Evolutionary conservation across 306 rosid species (phyloP), one percentile per base, ranked within the genome.

Genomic region (Herpetospermum pedunculosum): DNA sequence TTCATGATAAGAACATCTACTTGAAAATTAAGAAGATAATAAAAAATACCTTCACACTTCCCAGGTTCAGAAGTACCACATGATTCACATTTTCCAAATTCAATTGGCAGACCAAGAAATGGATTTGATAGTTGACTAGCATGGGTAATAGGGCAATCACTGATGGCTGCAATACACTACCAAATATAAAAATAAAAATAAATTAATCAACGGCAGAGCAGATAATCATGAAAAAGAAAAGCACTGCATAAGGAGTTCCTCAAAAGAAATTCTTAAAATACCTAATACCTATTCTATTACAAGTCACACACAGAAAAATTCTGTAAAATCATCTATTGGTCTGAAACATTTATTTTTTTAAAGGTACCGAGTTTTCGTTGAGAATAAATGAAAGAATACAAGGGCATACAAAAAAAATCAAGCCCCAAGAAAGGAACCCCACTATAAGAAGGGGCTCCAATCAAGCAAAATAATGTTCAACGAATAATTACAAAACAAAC

Each of bases 61-160:
- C 91, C 99, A 43, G 83, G 77, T 73, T 94, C 97, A 16, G 97
- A 81, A 32, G 99, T 84, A 19, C 97, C 99, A 85, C 99, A 91
- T 32, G 97, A 88, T 78, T 94, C 99, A 78, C 98, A 93, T 69
- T 85, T 84, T 1, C 98, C 98, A 75, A 77, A 86, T 78, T 93
- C 98, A 3, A 93, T 92, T 1, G 98, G 98, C 9, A 94, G 80
- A 38, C 99, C 99, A 76, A 94, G 97, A 77, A 89, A 94, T 4
- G 99, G 97, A 79, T 93, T 93, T 29, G 89, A 80, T 7, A 91
- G 92, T 81, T 93, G 98, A 74, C 91, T 93, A 15, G 91, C 88
- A 70, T 93, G 98, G 75, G 89, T 85, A 53, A 93, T 89, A 9
- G 93, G 52, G 30, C 92, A 86, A 30, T 84, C 94, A 50, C 88